Conservation (phyloP, 805 yeast genomes). For the Candida cerambycidarum region DNA sequence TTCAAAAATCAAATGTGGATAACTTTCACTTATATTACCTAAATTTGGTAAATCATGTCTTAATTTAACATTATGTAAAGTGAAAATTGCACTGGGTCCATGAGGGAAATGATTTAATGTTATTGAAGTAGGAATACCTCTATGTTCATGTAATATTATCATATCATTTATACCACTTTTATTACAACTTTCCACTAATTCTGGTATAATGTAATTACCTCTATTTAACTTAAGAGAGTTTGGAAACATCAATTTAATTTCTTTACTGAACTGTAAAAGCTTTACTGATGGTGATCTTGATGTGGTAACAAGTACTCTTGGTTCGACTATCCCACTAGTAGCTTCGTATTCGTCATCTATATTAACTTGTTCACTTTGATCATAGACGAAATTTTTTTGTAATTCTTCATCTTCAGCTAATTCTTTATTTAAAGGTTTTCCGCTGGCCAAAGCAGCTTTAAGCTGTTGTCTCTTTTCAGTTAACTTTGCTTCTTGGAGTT, state of each 20-base stretch:
- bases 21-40: slow-evolving; percentile 87
- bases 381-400: slow-evolving; percentile 81
- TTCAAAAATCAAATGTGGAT: slow-evolving; percentile 92
- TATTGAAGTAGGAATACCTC: slow-evolving; percentile 96
- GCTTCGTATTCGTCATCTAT: slow-evolving; percentile 93
- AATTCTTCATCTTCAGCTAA: slow-evolving; percentile 81
- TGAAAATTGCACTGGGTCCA: slow-evolving; percentile 95
- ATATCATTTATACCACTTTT: slow-evolving; percentile 81
- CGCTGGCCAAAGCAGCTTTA: slow-evolving; percentile 85
- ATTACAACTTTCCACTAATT: slow-evolving; percentile 79
- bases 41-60: slow-evolving; percentile 87
- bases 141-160: slow-evolving; percentile 86
- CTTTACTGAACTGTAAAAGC: slow-evolving; percentile 89
- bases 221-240: slow-evolving; percentile 86
- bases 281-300: slow-evolving; percentile 87
- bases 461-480: slow-evolving; percentile 85
- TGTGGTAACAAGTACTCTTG: slow-evolving; percentile 88
- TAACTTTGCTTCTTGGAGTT: slow-evolving; percentile 82
- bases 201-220: slow-evolving; percentile 88
- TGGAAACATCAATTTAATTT: slow-evolving; percentile 85
- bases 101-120: slow-evolving; percentile 96
- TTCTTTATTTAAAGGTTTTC: slow-evolving; percentile 87
- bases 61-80: slow-evolving; percentile 89
- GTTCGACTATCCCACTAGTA: slow-evolving; percentile 84
- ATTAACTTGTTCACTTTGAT: slow-evolving; percentile 67